Conservation (phyloP, 345 rosid species). For the Microthlaspi erraticum region DNA sequence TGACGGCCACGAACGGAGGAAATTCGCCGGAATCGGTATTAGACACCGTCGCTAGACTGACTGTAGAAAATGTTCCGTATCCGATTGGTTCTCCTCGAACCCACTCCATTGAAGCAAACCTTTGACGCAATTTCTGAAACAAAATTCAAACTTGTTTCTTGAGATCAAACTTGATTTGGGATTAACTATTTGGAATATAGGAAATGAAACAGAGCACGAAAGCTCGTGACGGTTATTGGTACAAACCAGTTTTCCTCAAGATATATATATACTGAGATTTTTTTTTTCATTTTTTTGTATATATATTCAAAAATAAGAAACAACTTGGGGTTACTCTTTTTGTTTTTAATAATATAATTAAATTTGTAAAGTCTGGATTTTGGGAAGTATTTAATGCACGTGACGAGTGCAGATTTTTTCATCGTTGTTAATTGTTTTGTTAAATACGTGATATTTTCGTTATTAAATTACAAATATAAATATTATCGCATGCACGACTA, state of each 20-base stretch:
- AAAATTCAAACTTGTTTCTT: neutral
- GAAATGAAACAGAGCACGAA: slow-evolving; percentile 21
- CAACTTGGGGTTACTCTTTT: slow-evolving; percentile 26
- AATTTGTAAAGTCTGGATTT: slow-evolving; percentile 35
- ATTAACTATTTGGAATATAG: neutral
- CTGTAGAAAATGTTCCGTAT: slow-evolving; percentile 68
- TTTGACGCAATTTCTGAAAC: neutral
- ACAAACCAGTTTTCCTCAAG: slow-evolving; percentile 27
- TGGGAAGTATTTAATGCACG: slow-evolving; percentile 53
- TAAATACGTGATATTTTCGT: slow-evolving; percentile 24
- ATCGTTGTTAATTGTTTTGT: slow-evolving; percentile 9
- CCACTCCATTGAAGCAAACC: slow-evolving; percentile 58
- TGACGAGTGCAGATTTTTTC: slow-evolving; percentile 50
- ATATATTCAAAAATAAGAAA: slow-evolving; percentile 16
- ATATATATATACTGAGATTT: slow-evolving; percentile 31
- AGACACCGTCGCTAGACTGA: slow-evolving; percentile 53
- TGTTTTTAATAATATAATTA: slow-evolving; percentile 27
- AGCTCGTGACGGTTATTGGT: slow-evolving; percentile 30
- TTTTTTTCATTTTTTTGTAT: neutral
- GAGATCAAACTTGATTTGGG: neutral
- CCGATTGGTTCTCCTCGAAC: slow-evolving; percentile 71
- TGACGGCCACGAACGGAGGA: slow-evolving; percentile 66
- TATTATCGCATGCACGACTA: slow-evolving; percentile 27
- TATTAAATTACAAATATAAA: slow-evolving; percentile 34
- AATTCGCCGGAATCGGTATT: slow-evolving; percentile 18